phyloP scores from a whole-genome alignment of 2,329 filamentous ascomycete genomes.

The Aspergillus viridinutans region DNA sequence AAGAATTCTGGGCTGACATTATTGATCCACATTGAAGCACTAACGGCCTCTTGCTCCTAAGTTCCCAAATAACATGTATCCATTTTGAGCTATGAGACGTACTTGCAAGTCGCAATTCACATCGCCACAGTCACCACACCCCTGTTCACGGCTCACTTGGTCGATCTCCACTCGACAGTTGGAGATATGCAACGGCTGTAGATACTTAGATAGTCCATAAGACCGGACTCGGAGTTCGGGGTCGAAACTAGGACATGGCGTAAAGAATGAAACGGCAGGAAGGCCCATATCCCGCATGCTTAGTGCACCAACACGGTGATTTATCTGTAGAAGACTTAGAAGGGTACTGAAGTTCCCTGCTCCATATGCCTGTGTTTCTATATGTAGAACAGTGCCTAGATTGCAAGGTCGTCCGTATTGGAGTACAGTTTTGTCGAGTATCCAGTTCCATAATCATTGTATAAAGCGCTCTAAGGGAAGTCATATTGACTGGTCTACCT shows the following conservation, averaged over 20 bases:
- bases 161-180: not conserved
- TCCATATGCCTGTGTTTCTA: not conserved
- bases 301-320: too few relatives aligned
- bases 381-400: not conserved
- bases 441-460: not conserved
- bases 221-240: too few relatives aligned
- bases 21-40: not conserved
- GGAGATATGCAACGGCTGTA: too few relatives aligned
- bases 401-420: not conserved
- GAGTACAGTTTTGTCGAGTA: not conserved
- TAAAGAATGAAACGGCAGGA: too few relatives aligned
- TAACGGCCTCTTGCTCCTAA: too few relatives aligned
- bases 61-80: not conserved
- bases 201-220: not conserved
- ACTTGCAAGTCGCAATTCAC: not conserved
- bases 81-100: not conserved
- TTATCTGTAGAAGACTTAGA: not conserved
- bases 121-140: not conserved
- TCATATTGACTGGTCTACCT: not conserved
- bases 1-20: not conserved
- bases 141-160: not conserved
- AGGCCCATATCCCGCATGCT: too few relatives aligned
- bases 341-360: not conserved
- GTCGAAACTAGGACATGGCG: too few relatives aligned
- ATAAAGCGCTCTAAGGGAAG: not conserved